phyloP scores from a whole-genome alignment of 148 eudicot species.

The Selenicereus undatus region DNA sequence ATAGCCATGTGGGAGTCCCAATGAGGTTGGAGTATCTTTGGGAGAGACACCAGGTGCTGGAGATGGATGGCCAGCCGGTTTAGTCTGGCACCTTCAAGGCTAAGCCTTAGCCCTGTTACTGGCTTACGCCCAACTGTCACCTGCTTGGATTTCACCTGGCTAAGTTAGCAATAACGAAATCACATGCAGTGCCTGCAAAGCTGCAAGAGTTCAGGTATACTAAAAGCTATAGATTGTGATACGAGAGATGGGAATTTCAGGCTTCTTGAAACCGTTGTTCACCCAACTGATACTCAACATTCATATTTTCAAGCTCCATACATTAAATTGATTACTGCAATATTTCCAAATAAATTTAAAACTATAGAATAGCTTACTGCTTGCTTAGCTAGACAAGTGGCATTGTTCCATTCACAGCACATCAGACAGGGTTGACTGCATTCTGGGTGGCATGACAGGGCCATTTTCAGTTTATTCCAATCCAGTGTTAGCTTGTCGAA shows the following conservation, averaged over 20 bases:
- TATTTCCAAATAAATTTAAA: not conserved
- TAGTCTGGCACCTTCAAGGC: conserved; percentile 82
- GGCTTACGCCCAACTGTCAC: conserved; percentile 97
- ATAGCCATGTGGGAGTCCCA: conserved; percentile 96
- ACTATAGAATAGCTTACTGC: not conserved
- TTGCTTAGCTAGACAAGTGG: not conserved
- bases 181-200: not conserved
- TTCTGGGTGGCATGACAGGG: not conserved
- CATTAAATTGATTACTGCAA: not conserved
- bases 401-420: not conserved
- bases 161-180: not conserved
- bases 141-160: conserved; percentile 29
- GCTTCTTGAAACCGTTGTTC: not conserved
- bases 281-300: no score
- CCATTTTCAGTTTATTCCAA: not conserved
- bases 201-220: not conserved
- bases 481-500: not conserved
- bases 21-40: conserved; percentile 92
- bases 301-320: not conserved
- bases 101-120: conserved; percentile 81
- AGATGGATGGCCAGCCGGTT: conserved; percentile 82
- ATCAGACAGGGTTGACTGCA: not conserved
- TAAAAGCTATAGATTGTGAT: not conserved
- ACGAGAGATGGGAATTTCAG: not conserved
- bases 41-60: conserved; percentile 90